Evolutionary conservation across 1,284 basidiomycete species (phyloP).

Genomic region (Naganishia sp.): DNA sequence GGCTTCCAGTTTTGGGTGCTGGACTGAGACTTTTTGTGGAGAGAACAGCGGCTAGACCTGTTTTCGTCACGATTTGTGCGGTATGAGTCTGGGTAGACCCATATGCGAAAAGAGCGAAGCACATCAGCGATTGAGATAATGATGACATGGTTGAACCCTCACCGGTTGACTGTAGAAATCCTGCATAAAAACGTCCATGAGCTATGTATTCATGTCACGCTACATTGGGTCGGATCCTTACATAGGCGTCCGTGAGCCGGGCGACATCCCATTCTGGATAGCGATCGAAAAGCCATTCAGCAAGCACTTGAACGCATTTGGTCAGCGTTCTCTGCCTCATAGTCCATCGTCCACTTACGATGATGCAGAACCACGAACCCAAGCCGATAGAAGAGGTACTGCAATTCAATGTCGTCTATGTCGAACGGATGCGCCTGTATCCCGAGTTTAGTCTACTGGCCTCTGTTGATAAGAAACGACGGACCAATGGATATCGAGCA

Average conservation of each 20-base stretch:
- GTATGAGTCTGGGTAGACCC: not conserved
- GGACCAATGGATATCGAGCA: constrained; percentile 3
- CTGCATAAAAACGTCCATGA: not conserved
- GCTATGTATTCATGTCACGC: too few species aligned
- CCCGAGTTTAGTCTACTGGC: not conserved
- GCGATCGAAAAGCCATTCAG: constrained; percentile 15
- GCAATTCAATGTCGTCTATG: not conserved
- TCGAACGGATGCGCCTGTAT: not conserved
- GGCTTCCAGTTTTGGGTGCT: too few species aligned
- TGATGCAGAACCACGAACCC: constrained; percentile 7
- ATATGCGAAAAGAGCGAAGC: not conserved
- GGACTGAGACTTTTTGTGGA: too few species aligned
- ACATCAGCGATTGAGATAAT: not conserved
- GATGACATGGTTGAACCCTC: not conserved
- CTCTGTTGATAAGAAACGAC: not conserved
- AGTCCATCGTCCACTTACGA: not conserved
- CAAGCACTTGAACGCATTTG: not conserved
- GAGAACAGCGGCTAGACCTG: constrained; percentile 1
- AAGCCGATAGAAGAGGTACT: constrained; percentile 2
- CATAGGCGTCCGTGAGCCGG: constrained; percentile 6
- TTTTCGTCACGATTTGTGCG: not conserved
- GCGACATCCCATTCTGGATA: constrained; percentile 3
- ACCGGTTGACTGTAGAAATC: constrained; percentile 15
- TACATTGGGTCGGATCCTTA: not conserved
- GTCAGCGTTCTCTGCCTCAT: not conserved